A percentile compares a stretch with the other conserved stretches of the same genome.
Conservation (phyloP, 306 rosid genomes). For the Ceratonia siliqua region DNA sequence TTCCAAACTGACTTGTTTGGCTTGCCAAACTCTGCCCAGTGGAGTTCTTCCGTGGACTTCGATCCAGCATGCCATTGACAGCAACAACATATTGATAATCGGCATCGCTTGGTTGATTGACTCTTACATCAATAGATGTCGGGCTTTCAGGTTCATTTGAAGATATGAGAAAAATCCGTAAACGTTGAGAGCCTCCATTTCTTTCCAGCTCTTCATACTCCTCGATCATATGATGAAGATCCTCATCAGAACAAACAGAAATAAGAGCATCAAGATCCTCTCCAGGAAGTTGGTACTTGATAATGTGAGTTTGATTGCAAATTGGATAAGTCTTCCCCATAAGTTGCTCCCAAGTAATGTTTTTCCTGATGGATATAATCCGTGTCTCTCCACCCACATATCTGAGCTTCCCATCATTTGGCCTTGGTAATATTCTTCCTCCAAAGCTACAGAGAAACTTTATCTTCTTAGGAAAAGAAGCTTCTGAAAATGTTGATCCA, state of each 20-base stretch:
- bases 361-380: constrained; percentile 64
- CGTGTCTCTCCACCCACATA: constrained; percentile 94
- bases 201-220: constrained; percentile 84
- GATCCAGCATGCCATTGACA: constrained; percentile 73
- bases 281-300: constrained; percentile 96
- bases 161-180: constrained; percentile 81
- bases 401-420: constrained; percentile 81
- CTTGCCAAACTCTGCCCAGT: constrained; percentile 57
- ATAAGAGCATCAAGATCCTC: constrained; percentile 97
- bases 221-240: constrained; percentile 89
- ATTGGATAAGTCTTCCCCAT: constrained; percentile 65
- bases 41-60: constrained; percentile 55
- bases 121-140: constrained; percentile 56
- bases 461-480: constrained; percentile 55
- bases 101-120: constrained; percentile 49
- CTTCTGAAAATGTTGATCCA: constrained; percentile 50
- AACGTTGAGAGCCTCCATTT: constrained; percentile 70
- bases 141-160: constrained; percentile 72
- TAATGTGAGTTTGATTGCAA: constrained; percentile 68
- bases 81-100: constrained; percentile 79
- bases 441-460: constrained; percentile 94
- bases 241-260: constrained; percentile 91
- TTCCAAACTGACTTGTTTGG: constrained; percentile 64
- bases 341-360: constrained; percentile 61
- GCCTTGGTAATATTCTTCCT: constrained; percentile 86